Evolutionary conservation across 352 stramenopile species (phyloP), one percentile per base, ranked within the genome.

Genomic region (Pythium aphanidermatum): DNA sequence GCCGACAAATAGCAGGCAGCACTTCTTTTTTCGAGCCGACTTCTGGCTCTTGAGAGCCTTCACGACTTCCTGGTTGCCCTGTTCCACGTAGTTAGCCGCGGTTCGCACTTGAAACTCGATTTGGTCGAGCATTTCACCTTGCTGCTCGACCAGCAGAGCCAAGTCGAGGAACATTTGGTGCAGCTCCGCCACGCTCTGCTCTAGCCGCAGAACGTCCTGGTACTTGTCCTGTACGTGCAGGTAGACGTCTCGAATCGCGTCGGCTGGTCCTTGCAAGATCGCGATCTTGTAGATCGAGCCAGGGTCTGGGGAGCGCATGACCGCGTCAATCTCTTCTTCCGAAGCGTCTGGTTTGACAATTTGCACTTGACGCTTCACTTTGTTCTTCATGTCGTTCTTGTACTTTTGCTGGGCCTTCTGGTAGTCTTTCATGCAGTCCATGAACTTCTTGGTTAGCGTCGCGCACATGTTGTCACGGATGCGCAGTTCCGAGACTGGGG

Each of bases 131-230:
- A 99, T 76, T 58, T 99, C 96, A 37, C 95, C 96, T 60, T 98
- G 93, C 65, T 98, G 93, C 55, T 99, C 96, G 9, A 98, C 97
- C 9, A 99, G 66, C 16, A 99, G 64, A 10, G 96, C 96, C 68
- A 99, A 86, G 70, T 99, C 96, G 36, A 98, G 70, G 65, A 99
- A 99, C 96, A 99, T 99, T 83, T 99, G 96, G 65, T 99, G 92
- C 20, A 99, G 72, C 58, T 99, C 95, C 2, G 94, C 86, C 20
- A 99, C 96, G 55, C 75, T 97, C 48, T 96, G 82, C 66, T 99
- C 96, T 14, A 99, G 69, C 28, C 85, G 86, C 27, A 98, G 70
- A 14, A 99, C 95, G 63, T 99, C 96, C 50, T 97, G 87, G 74
- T 99, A 99, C 61, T 98, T 99, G 55, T 97, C 94, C 46, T 96